These are phyloP conservation scores for Fereydounia khargensis DNA, from an alignment of 1,284 basidiomycete species.

Conservation along the genomic window DNA sequence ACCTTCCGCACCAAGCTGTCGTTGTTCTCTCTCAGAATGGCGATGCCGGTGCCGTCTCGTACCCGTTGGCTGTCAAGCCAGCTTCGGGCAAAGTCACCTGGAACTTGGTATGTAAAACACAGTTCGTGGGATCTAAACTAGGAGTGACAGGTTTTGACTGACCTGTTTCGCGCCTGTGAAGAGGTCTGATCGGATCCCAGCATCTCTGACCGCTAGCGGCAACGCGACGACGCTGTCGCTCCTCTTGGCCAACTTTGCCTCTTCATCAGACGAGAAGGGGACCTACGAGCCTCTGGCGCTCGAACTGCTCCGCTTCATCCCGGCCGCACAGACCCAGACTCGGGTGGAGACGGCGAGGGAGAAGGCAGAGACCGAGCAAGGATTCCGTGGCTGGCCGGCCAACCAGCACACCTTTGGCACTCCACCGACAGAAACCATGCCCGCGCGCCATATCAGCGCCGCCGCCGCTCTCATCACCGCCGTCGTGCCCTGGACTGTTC, in stretches of 20 bases:
- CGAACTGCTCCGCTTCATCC: too few relatives aligned
- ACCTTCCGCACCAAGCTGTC: slow-evolving; percentile 34
- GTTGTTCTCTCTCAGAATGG: slow-evolving; percentile 20
- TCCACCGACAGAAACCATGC: slow-evolving; percentile 44
- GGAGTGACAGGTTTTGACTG: too few relatives aligned
- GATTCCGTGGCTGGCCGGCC: slow-evolving; percentile 24
- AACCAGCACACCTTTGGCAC: slow-evolving; percentile 41
- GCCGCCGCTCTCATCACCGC: slow-evolving; percentile 31
- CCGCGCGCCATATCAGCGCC: slow-evolving; percentile 27
- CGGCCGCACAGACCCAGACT: too few relatives aligned
- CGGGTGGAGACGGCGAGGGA: slow-evolving; percentile 9
- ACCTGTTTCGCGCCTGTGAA: too few relatives aligned
- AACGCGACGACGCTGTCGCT: slow-evolving; percentile 23
- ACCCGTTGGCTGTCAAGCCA: slow-evolving; percentile 29
- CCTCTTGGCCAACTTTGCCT: slow-evolving; percentile 29
- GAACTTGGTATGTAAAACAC: slow-evolving; percentile 24
- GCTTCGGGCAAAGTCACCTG: slow-evolving; percentile 31
- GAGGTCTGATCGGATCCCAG: slow-evolving; percentile 28
- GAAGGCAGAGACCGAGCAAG: slow-evolving; percentile 26
- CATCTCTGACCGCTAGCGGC: slow-evolving; percentile 6
- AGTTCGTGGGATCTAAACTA: too few relatives aligned
- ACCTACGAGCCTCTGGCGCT: slow-evolving; percentile 18
- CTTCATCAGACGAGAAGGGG: slow-evolving; percentile 14
- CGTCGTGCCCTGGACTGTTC: slow-evolving; percentile 32
- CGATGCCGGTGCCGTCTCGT: slow-evolving; percentile 10